Conservation (phyloP, 768 basidiomycete species). For the Antrodiella citrinella region DNA sequence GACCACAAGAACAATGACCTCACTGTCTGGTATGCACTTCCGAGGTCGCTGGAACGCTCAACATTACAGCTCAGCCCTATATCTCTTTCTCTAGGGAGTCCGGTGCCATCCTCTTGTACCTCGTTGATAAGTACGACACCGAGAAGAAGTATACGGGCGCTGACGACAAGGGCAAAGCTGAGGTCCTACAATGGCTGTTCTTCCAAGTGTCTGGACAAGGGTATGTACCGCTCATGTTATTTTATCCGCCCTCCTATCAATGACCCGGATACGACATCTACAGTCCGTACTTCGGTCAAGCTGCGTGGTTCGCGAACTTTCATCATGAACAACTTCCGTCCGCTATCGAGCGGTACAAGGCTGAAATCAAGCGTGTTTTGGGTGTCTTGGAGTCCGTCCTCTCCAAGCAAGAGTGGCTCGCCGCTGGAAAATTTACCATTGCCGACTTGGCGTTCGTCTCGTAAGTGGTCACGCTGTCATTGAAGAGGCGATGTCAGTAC, state of each 20-base stretch:
- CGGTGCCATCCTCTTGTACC: neutral
- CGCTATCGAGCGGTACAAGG: conserved; percentile 23
- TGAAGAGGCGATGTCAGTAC: no score
- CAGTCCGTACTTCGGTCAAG: conserved; percentile 15
- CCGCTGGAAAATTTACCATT: conserved; percentile 20
- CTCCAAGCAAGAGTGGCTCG: conserved; percentile 21
- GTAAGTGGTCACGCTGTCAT: no score
- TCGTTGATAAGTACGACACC: conserved; percentile 32
- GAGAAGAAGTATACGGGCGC: conserved; percentile 24
- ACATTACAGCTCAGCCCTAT: no score
- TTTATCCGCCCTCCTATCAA: neutral
- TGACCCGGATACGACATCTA: neutral
- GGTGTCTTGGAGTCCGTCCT: conserved; percentile 23
- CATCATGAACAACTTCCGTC: conserved; percentile 19
- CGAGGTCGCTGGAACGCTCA: neutral
- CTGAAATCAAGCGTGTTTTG: conserved; percentile 21
- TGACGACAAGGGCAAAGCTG: conserved; percentile 5
- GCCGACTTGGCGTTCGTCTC: conserved; percentile 21
- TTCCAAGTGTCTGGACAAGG: conserved; percentile 23
- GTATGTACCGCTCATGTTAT: conserved; percentile 2
- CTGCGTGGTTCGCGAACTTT: conserved; percentile 13
- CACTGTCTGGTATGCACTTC: conserved; percentile 18
- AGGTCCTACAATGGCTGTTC: conserved; percentile 31
- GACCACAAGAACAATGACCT: conserved; percentile 26
- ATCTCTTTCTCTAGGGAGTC: no score